Conservation (phyloP, 2,329 filamentous ascomycete species). For the Ceratocystiopsis minuta region DNA sequence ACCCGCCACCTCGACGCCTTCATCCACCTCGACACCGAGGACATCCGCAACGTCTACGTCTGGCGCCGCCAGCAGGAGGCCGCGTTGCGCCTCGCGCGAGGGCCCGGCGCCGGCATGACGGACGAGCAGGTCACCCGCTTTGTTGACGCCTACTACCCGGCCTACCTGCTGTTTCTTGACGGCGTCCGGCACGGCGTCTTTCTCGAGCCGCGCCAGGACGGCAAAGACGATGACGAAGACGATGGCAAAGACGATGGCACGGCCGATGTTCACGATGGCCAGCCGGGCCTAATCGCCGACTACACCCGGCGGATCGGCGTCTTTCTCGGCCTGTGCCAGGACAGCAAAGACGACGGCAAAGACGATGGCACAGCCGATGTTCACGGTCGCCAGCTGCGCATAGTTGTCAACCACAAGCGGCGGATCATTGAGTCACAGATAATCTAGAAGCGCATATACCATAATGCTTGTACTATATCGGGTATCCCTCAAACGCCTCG, state of each 20-base stretch:
- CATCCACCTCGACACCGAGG: slow-evolving; percentile 48
- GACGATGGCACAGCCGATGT: no score
- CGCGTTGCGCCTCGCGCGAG: slow-evolving; percentile 41
- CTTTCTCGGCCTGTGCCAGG: no score
- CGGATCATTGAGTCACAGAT: slow-evolving; percentile 29
- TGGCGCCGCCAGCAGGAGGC: slow-evolving; percentile 75
- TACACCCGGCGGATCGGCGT: slow-evolving; percentile 41
- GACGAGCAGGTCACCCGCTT: slow-evolving; percentile 63
- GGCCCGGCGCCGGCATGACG: slow-evolving; percentile 55
- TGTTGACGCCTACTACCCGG: slow-evolving; percentile 50
- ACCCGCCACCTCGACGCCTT: slow-evolving; percentile 35
- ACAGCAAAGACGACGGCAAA: no score
- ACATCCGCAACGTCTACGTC: slow-evolving; percentile 59
- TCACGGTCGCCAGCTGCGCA: slow-evolving; percentile 35
- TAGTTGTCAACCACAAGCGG: slow-evolving; percentile 43
- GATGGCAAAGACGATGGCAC: no score
- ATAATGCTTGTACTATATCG: no score
- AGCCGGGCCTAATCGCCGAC: slow-evolving; percentile 44
- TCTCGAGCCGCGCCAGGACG: slow-evolving; percentile 23
- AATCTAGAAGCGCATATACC: no score
- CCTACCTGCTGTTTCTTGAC: slow-evolving; percentile 51
- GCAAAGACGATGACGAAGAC: no score
- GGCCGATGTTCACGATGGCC: slow-evolving; percentile 19
- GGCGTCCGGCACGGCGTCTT: slow-evolving; percentile 40
- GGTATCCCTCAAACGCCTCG: no score